A percentile compares a stretch with the other conserved stretches of the same genome.
Evolutionary conservation across 768 basidiomycete species (phyloP).

Genomic region (Tephrocybe sp.): DNA sequence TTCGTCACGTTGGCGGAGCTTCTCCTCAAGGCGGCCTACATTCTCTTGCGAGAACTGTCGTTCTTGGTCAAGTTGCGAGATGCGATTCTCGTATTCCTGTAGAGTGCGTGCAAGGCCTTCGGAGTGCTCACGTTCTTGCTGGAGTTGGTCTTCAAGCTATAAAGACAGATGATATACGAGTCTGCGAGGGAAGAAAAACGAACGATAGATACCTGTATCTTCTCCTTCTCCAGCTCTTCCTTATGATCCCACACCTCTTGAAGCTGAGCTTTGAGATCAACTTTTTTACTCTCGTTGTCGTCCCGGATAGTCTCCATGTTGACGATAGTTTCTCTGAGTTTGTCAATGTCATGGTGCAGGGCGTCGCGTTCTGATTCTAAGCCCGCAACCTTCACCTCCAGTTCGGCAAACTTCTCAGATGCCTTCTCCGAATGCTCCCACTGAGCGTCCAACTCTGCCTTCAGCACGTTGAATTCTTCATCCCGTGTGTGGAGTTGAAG

Average conservation of each 20-base stretch:
- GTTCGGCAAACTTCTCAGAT: constrained; percentile 43
- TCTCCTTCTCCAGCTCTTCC: constrained; percentile 57
- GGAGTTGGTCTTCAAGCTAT: constrained; percentile 56
- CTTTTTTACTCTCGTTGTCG: constrained; percentile 53
- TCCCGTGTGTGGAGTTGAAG: constrained; percentile 40
- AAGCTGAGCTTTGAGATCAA: constrained; percentile 55
- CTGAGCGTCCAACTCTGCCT: constrained; percentile 68
- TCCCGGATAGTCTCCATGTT: constrained; percentile 57
- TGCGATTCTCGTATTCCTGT: constrained; percentile 53
- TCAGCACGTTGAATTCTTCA: constrained; percentile 48
- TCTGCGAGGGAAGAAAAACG: neutral
- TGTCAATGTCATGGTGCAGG: constrained; percentile 38
- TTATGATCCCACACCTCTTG: constrained; percentile 52
- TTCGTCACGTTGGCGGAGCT: constrained; percentile 54
- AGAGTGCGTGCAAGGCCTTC: constrained; percentile 46
- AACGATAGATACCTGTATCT: constrained; percentile 43
- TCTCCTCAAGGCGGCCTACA: constrained; percentile 54
- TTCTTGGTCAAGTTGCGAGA: constrained; percentile 55
- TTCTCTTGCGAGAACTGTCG: constrained; percentile 54
- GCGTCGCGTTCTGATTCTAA: constrained; percentile 41
- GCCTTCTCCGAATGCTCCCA: constrained; percentile 64
- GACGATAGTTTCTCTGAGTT: constrained; percentile 40
- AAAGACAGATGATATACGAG: neutral
- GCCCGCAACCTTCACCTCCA: constrained; percentile 35
- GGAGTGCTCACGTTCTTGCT: constrained; percentile 51